Base-by-base conservation (phyloP, 1,284 basidiomycete genomes). In the Pseudozyma sp. region DNA sequence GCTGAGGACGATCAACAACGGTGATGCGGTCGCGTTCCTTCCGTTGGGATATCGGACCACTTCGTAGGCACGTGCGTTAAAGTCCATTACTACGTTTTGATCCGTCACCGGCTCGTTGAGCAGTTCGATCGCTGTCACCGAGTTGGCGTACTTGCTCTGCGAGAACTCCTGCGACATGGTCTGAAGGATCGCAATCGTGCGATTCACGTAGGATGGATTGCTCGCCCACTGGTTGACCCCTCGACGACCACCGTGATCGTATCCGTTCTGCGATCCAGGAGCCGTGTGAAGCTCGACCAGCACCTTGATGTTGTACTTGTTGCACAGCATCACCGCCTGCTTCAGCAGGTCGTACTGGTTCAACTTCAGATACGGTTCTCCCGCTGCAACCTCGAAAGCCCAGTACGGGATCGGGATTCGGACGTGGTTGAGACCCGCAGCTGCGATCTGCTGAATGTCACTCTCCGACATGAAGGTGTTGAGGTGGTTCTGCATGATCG, bases 391-490 rank as follows among this genome's bases (percentile, higher is more conserved):
- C 55, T 94, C 92, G 75, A 92, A 94, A 1, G 94, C 94, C 94
- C 94, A 97, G 84, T 91, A 94, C 24, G 92, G 92, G 69, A 97
- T 92, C 3, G 94, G 94, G 42, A 97, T 86, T 40, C 94, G 89
- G 66, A 94, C 91, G 83, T 93, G 92, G 83, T 93, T 81, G 39
- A 81, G 43, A 16, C 75, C 73, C 7, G 54, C 63, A 14, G 58
- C 61, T 11, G 69, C 70, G 57, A 94, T 94, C 55, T 87, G 88
- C 42, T 85, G 84, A 77, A 94, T 90, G 83, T 94, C 93, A 29
- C 85, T 79, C 81, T 93, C 90, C 5, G 91, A 92, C 73, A 94
- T 92, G 88, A 89, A 94, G 4, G 90, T 90, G 68, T 91, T 86
- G 92, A 92, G 94, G 81, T 94, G 93, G 14, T 60, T 64, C 48